Evolutionary conservation across 202 grass and related monocot species (phyloP).

Genomic region (Eragrostis tef): DNA sequence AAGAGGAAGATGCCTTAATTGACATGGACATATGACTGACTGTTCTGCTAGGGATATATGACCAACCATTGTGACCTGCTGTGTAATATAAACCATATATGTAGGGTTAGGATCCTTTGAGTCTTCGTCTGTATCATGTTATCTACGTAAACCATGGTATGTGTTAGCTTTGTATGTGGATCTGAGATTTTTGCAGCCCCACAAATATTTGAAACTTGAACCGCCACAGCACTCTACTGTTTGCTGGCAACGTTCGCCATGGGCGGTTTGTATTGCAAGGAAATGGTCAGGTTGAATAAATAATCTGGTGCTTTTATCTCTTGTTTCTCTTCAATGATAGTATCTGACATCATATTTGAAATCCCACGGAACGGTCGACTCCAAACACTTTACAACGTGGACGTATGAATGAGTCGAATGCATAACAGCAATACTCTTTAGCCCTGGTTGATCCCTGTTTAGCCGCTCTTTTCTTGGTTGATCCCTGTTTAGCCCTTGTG

Average conservation of each 20-base stretch:
- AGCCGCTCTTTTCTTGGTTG: too few species aligned
- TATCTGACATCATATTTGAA: background rate
- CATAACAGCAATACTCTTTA: too few species aligned
- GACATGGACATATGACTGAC: constrained; percentile 91
- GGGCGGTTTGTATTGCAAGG: background rate
- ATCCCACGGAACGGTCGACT: background rate
- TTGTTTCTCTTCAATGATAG: background rate
- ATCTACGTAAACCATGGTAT: background rate
- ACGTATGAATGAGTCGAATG: too few species aligned
- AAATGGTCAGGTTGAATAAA: background rate
- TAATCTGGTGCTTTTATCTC: background rate
- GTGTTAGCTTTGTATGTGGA: background rate
- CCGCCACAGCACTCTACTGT: background rate
- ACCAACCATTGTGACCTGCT: constrained; percentile 31
- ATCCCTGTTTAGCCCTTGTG: background rate
- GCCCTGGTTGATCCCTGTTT: too few species aligned
- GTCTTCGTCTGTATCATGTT: background rate
- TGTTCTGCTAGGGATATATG: constrained; percentile 11
- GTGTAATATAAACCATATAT: constrained; percentile 48
- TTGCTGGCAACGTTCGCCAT: background rate
- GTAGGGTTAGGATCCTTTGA: constrained; percentile 1
- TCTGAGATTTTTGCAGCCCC: too few species aligned
- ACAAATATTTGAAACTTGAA: background rate
- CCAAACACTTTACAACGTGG: too few species aligned
- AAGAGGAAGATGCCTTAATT: constrained; percentile 80